These are phyloP conservation scores for Guillardia theta DNA, from an alignment of 78 protist species.

Conservation along the genomic window DNA sequence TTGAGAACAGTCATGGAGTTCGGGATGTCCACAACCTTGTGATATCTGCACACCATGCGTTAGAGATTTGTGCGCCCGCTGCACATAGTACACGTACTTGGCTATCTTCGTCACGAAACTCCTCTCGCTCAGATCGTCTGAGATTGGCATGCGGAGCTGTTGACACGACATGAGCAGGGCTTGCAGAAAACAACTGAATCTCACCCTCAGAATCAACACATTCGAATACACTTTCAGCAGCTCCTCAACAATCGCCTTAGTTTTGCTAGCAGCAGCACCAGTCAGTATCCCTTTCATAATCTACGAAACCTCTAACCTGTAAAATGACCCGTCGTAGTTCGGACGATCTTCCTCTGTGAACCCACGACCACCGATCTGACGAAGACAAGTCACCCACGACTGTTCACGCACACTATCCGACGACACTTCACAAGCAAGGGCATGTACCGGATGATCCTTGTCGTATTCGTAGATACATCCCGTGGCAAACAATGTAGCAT, in stretches of 20 bases:
- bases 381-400: not conserved
- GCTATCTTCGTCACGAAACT: constrained; percentile 64
- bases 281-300: not conserved
- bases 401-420: not conserved
- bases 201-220: not conserved
- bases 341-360: constrained; percentile 80
- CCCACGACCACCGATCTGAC: constrained; percentile 47
- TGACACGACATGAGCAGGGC: not conserved
- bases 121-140: constrained; percentile 70
- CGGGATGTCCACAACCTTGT: constrained; percentile 75
- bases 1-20: constrained; percentile 78
- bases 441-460: constrained; percentile 50
- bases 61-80: not conserved
- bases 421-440: not conserved
- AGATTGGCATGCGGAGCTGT: constrained; percentile 86
- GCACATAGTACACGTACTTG: not conserved
- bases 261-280: not conserved
- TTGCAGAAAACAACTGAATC: not conserved
- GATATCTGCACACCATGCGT: not conserved
- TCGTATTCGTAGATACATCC: constrained; percentile 91
- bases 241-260: constrained; percentile 76
- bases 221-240: constrained; percentile 52
- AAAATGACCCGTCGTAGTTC: constrained; percentile 81
- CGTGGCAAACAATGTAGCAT: constrained; percentile 81
- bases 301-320: constrained; percentile 43